phyloP scores from a whole-genome alignment of 2,329 filamentous ascomycete species.

The Talaromyces sp. region DNA sequence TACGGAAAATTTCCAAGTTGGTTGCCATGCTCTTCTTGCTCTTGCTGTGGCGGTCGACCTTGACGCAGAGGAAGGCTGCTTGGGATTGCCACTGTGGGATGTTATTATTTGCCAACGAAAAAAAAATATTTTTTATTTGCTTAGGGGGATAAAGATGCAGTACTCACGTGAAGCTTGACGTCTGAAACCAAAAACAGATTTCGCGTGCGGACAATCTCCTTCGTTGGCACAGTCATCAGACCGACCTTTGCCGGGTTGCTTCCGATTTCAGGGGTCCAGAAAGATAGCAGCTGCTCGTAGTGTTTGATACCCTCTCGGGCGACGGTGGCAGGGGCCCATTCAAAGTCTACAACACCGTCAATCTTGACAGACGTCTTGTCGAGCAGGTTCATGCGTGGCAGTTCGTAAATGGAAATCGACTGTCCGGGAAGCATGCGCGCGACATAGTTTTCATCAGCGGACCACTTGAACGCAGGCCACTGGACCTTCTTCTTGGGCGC shows the following conservation, averaged over 20 bases:
- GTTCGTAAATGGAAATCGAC: conserved; percentile 86
- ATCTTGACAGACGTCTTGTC: conserved; percentile 88
- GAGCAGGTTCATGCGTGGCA: conserved; percentile 81
- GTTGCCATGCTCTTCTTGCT: conserved; percentile 98
- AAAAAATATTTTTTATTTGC: too few relatives aligned
- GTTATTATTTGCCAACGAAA: neutral
- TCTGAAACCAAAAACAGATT: conserved; percentile 98
- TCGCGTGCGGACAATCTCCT: conserved; percentile 87
- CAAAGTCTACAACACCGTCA: conserved; percentile 94
- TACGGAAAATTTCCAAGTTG: conserved; percentile 96
- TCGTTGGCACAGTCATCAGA: conserved; percentile 92
- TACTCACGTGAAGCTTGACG: conserved; percentile 72
- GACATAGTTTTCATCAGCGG: conserved; percentile 93
- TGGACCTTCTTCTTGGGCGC: conserved; percentile 82
- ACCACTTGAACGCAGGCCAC: conserved; percentile 99
- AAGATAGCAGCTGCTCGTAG: conserved; percentile 95
- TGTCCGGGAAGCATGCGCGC: conserved; percentile 83
- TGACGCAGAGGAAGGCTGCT: conserved; percentile 89
- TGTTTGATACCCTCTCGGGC: conserved; percentile 80
- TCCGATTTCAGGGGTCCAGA: conserved; percentile 97
- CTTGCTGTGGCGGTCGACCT: conserved; percentile 98
- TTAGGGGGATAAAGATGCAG: neutral
- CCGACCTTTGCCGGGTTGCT: conserved; percentile 97
- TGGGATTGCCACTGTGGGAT: conserved; percentile 75
- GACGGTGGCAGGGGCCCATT: conserved; percentile 85